phyloP scores from a whole-genome alignment of 2,329 filamentous ascomycete genomes.

The Trichoderma harzianum region DNA sequence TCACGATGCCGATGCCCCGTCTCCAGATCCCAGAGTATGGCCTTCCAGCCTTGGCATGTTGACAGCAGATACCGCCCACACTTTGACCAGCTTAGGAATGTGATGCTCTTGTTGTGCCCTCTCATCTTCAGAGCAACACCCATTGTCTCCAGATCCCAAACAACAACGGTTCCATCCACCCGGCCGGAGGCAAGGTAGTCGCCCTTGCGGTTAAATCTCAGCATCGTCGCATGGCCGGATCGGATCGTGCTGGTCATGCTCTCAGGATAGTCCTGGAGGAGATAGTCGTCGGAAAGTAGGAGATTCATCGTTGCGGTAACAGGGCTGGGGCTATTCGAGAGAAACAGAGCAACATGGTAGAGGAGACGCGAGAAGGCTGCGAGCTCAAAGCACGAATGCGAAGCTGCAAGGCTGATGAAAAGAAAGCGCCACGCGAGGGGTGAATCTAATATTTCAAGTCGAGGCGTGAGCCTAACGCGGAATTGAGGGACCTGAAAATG shows the following conservation, averaged over 20 bases:
- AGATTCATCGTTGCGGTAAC: conserved; percentile 50
- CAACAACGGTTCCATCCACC: conserved; percentile 88
- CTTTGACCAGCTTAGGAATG: conserved; percentile 91
- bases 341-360: conserved; percentile 21
- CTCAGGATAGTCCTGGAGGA: conserved; percentile 81
- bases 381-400: conserved; percentile 4
- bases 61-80: conserved; percentile 89
- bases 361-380: conserved; percentile 19
- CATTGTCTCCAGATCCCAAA: conserved; percentile 97
- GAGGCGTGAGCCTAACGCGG: conserved; percentile 12
- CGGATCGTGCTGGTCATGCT: conserved; percentile 84
- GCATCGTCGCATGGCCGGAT: conserved; percentile 61
- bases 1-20: conserved; percentile 69
- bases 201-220: conserved; percentile 89
- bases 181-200: conserved; percentile 93
- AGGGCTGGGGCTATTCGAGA: conserved; percentile 18
- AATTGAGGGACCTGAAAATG: conserved; percentile 7
- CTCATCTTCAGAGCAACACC: conserved; percentile 91
- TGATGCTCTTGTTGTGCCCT: conserved; percentile 90
- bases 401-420: conserved; percentile 35
- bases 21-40: conserved; percentile 87
- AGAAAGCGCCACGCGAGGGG: conserved; percentile 13
- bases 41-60: conserved; percentile 94
- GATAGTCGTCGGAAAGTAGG: conserved; percentile 59
- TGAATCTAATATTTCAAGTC: not conserved